A percentile compares a stretch with the other conserved stretches of the same genome.
phyloP scores from a whole-genome alignment of 1,139 yeast species.

The Magnusiomyces clavatus region DNA sequence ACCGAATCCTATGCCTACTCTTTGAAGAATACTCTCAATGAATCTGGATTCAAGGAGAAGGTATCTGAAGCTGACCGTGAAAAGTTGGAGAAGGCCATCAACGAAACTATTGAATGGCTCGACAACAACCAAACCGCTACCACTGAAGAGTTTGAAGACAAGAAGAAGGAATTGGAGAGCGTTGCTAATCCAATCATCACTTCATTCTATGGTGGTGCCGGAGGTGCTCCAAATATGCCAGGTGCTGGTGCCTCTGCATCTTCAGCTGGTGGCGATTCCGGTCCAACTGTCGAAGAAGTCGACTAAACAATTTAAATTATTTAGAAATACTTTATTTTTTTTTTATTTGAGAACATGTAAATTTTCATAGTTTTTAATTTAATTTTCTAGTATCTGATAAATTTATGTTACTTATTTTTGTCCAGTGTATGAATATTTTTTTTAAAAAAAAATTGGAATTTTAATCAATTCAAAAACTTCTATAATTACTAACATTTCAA shows the following conservation, averaged over 20 bases:
- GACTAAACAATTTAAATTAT: slow-evolving; percentile 41
- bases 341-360: too few relatives aligned
- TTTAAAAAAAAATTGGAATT: too few relatives aligned
- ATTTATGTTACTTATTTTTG: too few relatives aligned
- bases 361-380: too few relatives aligned
- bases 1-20: slow-evolving; percentile 90
- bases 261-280: slow-evolving; percentile 35
- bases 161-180: slow-evolving; percentile 90
- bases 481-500: too few relatives aligned
- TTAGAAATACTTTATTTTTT: too few relatives aligned
- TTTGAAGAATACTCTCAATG: slow-evolving; percentile 73
- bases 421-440: too few relatives aligned
- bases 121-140: slow-evolving; percentile 83
- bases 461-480: too few relatives aligned
- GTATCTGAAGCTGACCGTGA: slow-evolving; percentile 72
- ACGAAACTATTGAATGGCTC: slow-evolving; percentile 80
- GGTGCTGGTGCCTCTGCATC: slow-evolving; percentile 56
- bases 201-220: slow-evolving; percentile 37
- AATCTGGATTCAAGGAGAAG: slow-evolving; percentile 75
- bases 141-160: slow-evolving; percentile 77
- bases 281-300: slow-evolving; percentile 93
- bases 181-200: slow-evolving; percentile 86
- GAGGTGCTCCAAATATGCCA: slow-evolving; percentile 45
- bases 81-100: slow-evolving; percentile 74
- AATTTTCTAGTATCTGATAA: too few relatives aligned